phyloP scores from a whole-genome alignment of 1,284 basidiomycete species.

The Pseudozyma pruni region DNA sequence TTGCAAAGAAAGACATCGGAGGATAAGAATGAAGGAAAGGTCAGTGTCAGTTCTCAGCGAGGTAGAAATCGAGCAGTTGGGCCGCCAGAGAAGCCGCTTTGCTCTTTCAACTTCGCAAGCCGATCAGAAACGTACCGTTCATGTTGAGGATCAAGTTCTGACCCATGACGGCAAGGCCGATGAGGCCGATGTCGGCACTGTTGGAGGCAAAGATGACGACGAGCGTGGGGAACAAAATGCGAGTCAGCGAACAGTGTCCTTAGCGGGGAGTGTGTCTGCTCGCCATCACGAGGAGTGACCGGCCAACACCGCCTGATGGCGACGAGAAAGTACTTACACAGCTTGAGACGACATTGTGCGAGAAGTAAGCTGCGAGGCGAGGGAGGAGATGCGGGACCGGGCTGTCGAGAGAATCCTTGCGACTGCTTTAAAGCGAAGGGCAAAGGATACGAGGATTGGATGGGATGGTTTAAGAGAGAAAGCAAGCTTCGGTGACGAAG shows the following conservation, averaged over 20 bases:
- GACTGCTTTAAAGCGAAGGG: slow-evolving; percentile 26
- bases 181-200: slow-evolving; percentile 67
- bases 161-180: slow-evolving; percentile 68
- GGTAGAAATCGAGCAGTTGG: too few relatives aligned
- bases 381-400: slow-evolving; percentile 36
- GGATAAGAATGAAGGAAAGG: neutral
- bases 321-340: slow-evolving; percentile 40
- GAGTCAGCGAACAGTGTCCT: slow-evolving; percentile 1
- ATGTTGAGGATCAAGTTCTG: slow-evolving; percentile 68
- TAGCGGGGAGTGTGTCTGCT: slow-evolving; percentile 3
- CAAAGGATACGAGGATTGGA: slow-evolving; percentile 11
- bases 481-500: slow-evolving; percentile 13
- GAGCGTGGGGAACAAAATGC: neutral
- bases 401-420: slow-evolving; percentile 47
- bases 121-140: slow-evolving; percentile 59
- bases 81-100: too few relatives aligned
- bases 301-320: neutral
- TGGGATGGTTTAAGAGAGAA: slow-evolving; percentile 11
- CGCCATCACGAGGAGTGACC: neutral
- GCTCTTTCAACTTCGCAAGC: too few relatives aligned
- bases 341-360: slow-evolving; percentile 53
- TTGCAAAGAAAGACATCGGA: neutral
- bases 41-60: slow-evolving; percentile 5
- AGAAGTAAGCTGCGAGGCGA: slow-evolving; percentile 36
- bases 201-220: neutral